These are phyloP conservation scores for Echinosophora koreensis DNA, from an alignment of 306 rosid species.

Conservation along the genomic window DNA sequence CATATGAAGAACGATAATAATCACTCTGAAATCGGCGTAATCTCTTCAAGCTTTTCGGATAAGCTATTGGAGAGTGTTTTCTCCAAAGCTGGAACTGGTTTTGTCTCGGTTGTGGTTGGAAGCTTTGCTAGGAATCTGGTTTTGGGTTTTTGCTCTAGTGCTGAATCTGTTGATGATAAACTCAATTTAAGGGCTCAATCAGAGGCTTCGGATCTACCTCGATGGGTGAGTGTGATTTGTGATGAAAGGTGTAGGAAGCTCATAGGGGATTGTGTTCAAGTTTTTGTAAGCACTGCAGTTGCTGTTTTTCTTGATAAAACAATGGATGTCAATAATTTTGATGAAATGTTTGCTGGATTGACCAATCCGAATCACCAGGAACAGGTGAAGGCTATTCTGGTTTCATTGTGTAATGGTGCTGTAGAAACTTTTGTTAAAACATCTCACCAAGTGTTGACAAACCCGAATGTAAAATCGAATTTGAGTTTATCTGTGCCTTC, in stretches of 20 bases:
- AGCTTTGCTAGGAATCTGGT: constrained; percentile 92
- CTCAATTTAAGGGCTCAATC: constrained; percentile 34
- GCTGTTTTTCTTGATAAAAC: constrained; percentile 86
- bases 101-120: constrained; percentile 87
- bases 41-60: constrained; percentile 53
- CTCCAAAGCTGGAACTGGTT: constrained; percentile 85
- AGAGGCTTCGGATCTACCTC: constrained; percentile 52
- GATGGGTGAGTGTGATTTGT: constrained; percentile 67
- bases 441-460: constrained; percentile 80
- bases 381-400: constrained; percentile 68
- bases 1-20: constrained; percentile 35
- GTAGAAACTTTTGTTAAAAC: constrained; percentile 85
- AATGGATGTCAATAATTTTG: constrained; percentile 74
- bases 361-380: constrained; percentile 80
- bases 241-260: constrained; percentile 62
- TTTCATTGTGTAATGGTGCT: constrained; percentile 84
- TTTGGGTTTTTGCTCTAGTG: constrained; percentile 59
- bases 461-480: constrained; percentile 43
- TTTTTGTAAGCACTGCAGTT: constrained; percentile 88
- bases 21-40: constrained; percentile 32
- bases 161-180: constrained; percentile 39
- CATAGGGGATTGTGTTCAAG: constrained; percentile 66
- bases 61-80: constrained; percentile 62
- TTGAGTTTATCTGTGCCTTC: constrained; percentile 36
- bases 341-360: constrained; percentile 78